Evolutionary conservation across 2,329 filamentous ascomycete genomes (phyloP).

Genomic region (Colletotrichum euphorbiae): DNA sequence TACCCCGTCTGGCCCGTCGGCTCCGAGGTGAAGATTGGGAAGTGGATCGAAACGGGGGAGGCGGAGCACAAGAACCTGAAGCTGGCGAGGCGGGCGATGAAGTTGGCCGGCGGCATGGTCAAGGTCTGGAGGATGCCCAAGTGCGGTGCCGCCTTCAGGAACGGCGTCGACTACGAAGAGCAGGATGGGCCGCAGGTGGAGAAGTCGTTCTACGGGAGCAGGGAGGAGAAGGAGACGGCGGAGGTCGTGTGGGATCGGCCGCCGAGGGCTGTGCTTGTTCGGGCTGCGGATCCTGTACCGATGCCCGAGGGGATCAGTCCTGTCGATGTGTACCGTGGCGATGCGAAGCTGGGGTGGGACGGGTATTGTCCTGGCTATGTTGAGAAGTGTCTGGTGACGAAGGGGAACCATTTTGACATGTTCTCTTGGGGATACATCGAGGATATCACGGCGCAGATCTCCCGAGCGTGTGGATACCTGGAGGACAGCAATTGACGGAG

Average conservation of each 20-base stretch:
- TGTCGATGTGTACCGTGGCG: constrained; percentile 58
- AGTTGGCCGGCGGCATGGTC: constrained; percentile 55
- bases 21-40: constrained; percentile 33
- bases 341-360: constrained; percentile 62
- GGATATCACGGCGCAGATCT: constrained; percentile 44
- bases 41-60: constrained; percentile 42
- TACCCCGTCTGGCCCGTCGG: constrained; percentile 48
- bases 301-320: constrained; percentile 45
- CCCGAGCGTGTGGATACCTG: constrained; percentile 43
- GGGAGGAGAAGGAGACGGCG: constrained; percentile 31
- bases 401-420: constrained; percentile 64
- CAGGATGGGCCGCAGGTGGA: not conserved
- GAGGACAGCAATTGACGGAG: not conserved
- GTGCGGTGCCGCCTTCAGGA: constrained; percentile 44
- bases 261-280: constrained; percentile 59
- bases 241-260: constrained; percentile 43
- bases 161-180: not conserved
- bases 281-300: constrained; percentile 56
- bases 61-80: constrained; percentile 51
- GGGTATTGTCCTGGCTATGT: constrained; percentile 59
- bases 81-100: constrained; percentile 54
- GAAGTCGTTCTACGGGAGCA: constrained; percentile 18
- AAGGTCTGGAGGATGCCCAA: constrained; percentile 54
- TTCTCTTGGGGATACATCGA: constrained; percentile 51
- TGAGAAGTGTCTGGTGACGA: constrained; percentile 57